Conservation (phyloP, 164 flowering plant genomes). For the Hamamelis virginiana region DNA sequence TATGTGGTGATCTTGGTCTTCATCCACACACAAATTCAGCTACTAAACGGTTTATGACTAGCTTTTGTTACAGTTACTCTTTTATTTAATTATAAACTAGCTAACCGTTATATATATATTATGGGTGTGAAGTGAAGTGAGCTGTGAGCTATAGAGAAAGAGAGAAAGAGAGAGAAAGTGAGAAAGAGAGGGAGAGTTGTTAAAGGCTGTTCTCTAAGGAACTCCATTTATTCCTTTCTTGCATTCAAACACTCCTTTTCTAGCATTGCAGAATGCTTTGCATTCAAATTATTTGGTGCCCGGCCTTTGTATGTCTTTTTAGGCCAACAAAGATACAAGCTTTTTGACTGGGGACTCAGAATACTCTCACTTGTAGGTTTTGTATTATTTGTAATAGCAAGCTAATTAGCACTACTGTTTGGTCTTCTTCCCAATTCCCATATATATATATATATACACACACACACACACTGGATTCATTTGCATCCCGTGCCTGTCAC, state of each 20-base stretch:
- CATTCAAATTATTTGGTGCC: constrained; percentile 56
- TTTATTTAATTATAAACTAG: constrained; percentile 11
- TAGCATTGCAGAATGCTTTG: constrained; percentile 45
- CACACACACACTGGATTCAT: too few relatives aligned
- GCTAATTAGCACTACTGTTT: too few relatives aligned
- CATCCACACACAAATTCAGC: constrained; percentile 13
- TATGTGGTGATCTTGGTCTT: too few relatives aligned
- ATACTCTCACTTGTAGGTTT: constrained; percentile 13
- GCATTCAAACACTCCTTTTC: constrained; percentile 75
- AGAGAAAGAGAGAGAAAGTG: constrained; percentile 3
- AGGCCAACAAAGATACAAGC: constrained; percentile 57
- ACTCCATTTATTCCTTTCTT: constrained; percentile 38
- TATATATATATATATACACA: too few relatives aligned
- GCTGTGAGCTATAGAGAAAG: too few relatives aligned
- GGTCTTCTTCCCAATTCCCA: too few relatives aligned
- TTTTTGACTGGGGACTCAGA: constrained; percentile 65
- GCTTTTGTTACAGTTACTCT: constrained; percentile 11
- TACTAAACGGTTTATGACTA: constrained; percentile 3
- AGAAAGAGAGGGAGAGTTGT: neutral
- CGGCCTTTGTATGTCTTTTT: constrained; percentile 58
- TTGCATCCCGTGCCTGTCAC: too few relatives aligned
- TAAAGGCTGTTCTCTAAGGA: constrained; percentile 23
- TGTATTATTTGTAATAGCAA: constrained; percentile 10
- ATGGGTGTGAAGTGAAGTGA: too few relatives aligned
- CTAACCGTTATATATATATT: constrained; percentile 30